Conservation (phyloP, 352 stramenopile genomes). For the Halophytophthora polymorphica region DNA sequence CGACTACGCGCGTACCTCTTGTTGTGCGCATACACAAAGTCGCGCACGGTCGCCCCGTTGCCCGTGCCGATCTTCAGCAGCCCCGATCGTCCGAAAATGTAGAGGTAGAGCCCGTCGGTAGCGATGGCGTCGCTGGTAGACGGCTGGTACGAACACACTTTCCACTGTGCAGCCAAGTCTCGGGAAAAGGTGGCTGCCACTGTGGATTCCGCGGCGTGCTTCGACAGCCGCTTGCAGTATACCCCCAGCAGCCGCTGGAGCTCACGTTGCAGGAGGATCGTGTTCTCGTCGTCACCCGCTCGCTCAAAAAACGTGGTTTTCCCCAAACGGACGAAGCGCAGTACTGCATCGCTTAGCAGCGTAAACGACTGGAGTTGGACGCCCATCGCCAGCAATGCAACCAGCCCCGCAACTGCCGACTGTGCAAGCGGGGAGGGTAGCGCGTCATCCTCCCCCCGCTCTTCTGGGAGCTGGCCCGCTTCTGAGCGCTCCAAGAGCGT, state of each 20-base stretch:
- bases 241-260: constrained; percentile 27
- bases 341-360: constrained; percentile 37
- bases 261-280: constrained; percentile 9
- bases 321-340: constrained; percentile 29
- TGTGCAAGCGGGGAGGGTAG: not conserved
- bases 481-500: constrained; percentile 6
- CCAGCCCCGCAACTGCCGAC: constrained; percentile 26
- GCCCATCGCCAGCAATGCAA: constrained; percentile 36
- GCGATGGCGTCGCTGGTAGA: constrained; percentile 70
- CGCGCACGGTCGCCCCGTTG: constrained; percentile 53
- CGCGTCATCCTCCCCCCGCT: too few species aligned
- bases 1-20: constrained; percentile 46
- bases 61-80: constrained; percentile 74
- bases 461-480: not conserved
- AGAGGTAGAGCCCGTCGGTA: constrained; percentile 64
- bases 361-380: constrained; percentile 69
- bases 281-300: constrained; percentile 3
- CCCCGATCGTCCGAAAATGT: constrained; percentile 60
- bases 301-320: constrained; percentile 12
- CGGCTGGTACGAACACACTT: constrained; percentile 55
- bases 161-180: constrained; percentile 61
- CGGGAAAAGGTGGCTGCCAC: constrained; percentile 57
- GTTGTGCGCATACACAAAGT: constrained; percentile 73
- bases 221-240: constrained; percentile 25
- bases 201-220: constrained; percentile 16